Evolutionary conservation across 805 yeast species (phyloP), one percentile per base, ranked within the genome.

Genomic region (Saccharomyces mikatae): DNA sequence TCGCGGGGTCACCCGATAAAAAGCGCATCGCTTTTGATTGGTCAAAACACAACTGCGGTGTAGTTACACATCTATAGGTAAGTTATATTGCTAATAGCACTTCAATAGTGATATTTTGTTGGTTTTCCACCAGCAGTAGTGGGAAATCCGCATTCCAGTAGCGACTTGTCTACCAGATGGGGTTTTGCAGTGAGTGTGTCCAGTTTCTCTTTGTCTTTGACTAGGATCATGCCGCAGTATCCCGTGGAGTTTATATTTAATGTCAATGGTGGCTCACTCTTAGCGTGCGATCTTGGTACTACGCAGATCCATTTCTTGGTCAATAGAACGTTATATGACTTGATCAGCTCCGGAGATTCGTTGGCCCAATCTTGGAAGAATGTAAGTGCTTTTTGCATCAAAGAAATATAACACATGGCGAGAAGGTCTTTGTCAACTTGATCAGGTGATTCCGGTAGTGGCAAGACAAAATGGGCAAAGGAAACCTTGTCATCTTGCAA

Each of bases 381-480:
- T 2, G 91, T 84, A 62, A 90, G 71, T 0, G 83, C 77, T 58
- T 91, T 78, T 56, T 87, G 87, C 62, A 94, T 73, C 27, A 91
- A 74, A 5, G 88, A 79, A 53, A 87, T 79, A 70, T 86, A 92
- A 41, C 81, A 76, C 77, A 87, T 74, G 0, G 88, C 83, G 58
- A 90, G 74, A 17, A 73, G 70, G 24, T 84, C 89, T 54, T 80
- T 81, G 52, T 75, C 74, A 28, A 78, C 78, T 6, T 72, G 77
- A 24, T 78, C 68, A 2, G 72, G 72, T 2, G 68, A 66, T 41
- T 69, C 73, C 13, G 82, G 79, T 17, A 89, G 65, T 48, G 86
- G 88, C n/a, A 84, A 80, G 22, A 87, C 80, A 66, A 78, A 90
- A 73, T 94, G 96, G 13, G 95, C 89, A 72, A 87, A 89, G 8